Conservation (phyloP, 257 asterid species). For the Solanum virginianum region DNA sequence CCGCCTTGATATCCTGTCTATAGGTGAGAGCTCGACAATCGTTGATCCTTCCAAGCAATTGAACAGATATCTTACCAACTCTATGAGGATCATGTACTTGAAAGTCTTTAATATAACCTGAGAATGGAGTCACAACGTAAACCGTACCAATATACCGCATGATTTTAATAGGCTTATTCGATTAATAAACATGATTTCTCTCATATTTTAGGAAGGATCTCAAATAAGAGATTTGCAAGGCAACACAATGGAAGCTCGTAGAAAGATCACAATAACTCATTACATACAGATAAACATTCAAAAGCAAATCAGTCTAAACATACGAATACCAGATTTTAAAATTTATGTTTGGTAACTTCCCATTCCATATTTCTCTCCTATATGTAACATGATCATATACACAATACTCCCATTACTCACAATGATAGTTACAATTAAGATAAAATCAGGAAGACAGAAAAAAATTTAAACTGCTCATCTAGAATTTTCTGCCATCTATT, state of each 20-base stretch:
- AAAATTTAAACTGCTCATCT: no score
- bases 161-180: neutral
- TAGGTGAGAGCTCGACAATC: conserved; percentile 77
- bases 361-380: no score
- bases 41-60: conserved; percentile 78
- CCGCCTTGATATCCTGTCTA: conserved; percentile 76
- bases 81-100: conserved; percentile 70
- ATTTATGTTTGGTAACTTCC: no score
- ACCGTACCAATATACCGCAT: neutral
- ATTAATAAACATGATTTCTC: neutral
- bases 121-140: neutral
- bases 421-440: no score
- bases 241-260: neutral
- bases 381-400: no score
- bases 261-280: neutral
- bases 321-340: neutral
- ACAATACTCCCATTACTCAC: no score
- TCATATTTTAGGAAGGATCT: neutral
- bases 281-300: neutral
- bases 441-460: no score
- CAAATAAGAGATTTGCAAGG: neutral
- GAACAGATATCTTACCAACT: conserved; percentile 73
- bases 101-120: conserved; percentile 88
- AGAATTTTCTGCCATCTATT: no score
- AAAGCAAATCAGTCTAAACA: neutral